Evolutionary conservation across 371 early-diverging fungal genomes (phyloP).

Genomic region (Capillidium rhysosporum): DNA sequence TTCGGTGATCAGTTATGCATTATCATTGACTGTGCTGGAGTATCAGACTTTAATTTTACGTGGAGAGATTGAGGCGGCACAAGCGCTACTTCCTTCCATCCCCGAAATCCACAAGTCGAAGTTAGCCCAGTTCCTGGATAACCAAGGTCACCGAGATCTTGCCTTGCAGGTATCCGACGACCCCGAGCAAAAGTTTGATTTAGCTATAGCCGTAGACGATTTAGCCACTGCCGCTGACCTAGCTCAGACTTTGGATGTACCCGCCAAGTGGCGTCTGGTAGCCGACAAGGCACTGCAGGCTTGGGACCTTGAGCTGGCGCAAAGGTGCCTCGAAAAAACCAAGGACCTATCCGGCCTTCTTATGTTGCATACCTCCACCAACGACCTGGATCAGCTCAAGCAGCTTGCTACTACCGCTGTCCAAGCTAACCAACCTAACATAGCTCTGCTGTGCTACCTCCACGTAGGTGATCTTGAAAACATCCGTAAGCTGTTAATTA

Average conservation of each 20-base stretch:
- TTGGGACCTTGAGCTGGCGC: slow-evolving; percentile 65
- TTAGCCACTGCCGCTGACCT: slow-evolving; percentile 70
- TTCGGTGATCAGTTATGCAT: slow-evolving; percentile 66
- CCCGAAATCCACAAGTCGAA: slow-evolving; percentile 69
- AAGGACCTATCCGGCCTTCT: slow-evolving; percentile 76
- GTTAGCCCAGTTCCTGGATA: slow-evolving; percentile 87
- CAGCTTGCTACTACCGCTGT: slow-evolving; percentile 58
- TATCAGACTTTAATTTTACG: slow-evolving; percentile 91
- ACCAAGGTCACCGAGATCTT: slow-evolving; percentile 66
- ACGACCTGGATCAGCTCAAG: slow-evolving; percentile 53
- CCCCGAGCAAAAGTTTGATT: slow-evolving; percentile 83
- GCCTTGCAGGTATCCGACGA: slow-evolving; percentile 87
- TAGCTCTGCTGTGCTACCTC: slow-evolving; percentile 71
- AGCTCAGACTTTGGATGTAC: slow-evolving; percentile 58
- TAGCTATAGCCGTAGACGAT: slow-evolving; percentile 67
- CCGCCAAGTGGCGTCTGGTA: slow-evolving; percentile 77
- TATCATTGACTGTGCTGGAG: slow-evolving; percentile 83
- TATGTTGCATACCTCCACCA: slow-evolving; percentile 71
- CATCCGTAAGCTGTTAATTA: slow-evolving; percentile 30
- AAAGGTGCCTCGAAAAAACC: slow-evolving; percentile 70
- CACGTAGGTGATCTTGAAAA: no score
- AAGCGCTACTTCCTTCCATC: slow-evolving; percentile 55
- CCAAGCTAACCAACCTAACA: slow-evolving; percentile 64
- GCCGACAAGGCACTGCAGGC: slow-evolving; percentile 72
- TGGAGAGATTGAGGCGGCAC: slow-evolving; percentile 69